phyloP scores from a whole-genome alignment of 2,329 filamentous ascomycete genomes.

The Epichloe gansuensis region DNA sequence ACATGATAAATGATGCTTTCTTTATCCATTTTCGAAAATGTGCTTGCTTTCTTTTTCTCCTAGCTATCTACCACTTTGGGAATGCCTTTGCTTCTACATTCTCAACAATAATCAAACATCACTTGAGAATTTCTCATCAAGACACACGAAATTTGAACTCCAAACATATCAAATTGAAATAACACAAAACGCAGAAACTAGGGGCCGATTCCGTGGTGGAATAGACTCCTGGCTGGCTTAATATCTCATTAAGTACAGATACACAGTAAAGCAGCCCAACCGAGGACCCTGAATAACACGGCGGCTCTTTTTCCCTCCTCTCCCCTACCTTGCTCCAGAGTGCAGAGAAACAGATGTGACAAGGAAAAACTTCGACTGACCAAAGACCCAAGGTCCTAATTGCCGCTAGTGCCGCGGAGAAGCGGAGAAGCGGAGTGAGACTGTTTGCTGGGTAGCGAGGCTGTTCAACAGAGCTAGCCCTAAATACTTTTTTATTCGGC shows the following conservation, averaged over 20 bases:
- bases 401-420: background rate
- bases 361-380: background rate
- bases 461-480: background rate
- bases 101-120: background rate
- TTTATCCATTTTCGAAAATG: background rate
- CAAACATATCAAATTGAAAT: slow-evolving; percentile 20
- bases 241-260: slow-evolving; percentile 27
- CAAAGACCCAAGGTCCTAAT: background rate
- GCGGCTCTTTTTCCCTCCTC: slow-evolving; percentile 5
- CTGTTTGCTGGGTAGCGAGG: background rate
- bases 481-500: slow-evolving; percentile 13
- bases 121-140: background rate
- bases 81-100: background rate
- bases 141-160: slow-evolving; percentile 15
- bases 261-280: slow-evolving; percentile 11
- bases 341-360: slow-evolving; percentile 8
- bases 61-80: background rate
- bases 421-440: background rate
- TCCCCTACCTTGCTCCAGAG: slow-evolving; percentile 11
- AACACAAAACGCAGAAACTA: background rate
- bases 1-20: background rate
- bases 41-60: background rate
- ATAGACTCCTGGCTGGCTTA: slow-evolving; percentile 15
- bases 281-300: slow-evolving; percentile 5
- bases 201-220: slow-evolving; percentile 16